phyloP scores from a whole-genome alignment of 2,329 filamentous ascomycete species.

The Sporothrix phasma region DNA sequence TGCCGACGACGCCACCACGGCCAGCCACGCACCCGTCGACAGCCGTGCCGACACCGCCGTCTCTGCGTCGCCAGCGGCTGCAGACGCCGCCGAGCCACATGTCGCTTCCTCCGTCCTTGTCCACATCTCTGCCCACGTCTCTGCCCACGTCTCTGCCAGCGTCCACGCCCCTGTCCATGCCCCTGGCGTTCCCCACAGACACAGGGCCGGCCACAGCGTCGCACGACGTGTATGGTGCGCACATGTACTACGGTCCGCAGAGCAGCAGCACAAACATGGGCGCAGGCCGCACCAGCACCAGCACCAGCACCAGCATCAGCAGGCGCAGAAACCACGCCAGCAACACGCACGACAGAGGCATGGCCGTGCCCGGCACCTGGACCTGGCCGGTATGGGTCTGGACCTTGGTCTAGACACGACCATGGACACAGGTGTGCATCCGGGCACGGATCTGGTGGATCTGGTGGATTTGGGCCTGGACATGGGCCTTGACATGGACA shows the following conservation, averaged over 20 bases:
- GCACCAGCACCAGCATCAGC: too few relatives aligned
- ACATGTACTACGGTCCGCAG: not conserved
- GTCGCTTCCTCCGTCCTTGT: not conserved
- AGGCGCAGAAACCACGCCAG: not conserved
- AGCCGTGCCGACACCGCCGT: not conserved
- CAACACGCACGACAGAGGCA: not conserved
- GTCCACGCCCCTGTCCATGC: not conserved
- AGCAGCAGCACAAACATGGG: not conserved
- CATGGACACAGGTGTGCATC: too few relatives aligned
- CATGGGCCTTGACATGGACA: not conserved
- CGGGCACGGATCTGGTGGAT: not conserved
- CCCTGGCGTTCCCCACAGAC: not conserved
- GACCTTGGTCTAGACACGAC: not conserved
- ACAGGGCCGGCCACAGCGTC: not conserved
- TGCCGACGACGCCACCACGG: not conserved
- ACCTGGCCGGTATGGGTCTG: not conserved
- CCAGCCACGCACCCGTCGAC: not conserved
- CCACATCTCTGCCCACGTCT: not conserved
- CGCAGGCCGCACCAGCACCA: too few relatives aligned
- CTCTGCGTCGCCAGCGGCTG: not conserved
- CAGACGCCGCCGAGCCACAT: not conserved
- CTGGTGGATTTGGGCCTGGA: not conserved
- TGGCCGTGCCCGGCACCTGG: not conserved
- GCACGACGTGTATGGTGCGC: not conserved
- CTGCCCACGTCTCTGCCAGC: not conserved